Percentiles rank a stretch among this genome's conserved stretches.
Conservation (phyloP, 805 yeast genomes). For the Metschnikowia drakensbergensis region DNA sequence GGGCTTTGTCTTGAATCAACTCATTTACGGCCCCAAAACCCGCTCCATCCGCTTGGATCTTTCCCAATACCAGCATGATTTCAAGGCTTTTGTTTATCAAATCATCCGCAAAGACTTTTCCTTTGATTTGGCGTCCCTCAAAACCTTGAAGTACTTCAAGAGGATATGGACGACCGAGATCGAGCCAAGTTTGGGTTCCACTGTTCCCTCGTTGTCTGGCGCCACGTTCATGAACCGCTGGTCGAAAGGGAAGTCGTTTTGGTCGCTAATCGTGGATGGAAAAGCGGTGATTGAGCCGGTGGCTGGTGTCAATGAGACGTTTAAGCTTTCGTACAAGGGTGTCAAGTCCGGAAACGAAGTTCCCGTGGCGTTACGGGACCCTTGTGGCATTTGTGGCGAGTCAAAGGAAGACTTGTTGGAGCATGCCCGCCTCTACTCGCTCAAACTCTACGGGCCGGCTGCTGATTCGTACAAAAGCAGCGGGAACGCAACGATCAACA, state of each 20-base stretch:
- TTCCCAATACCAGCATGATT: slow-evolving; percentile 38
- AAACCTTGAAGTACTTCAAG: slow-evolving; percentile 57
- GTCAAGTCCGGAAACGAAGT: slow-evolving; percentile 17
- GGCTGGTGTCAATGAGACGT: slow-evolving; percentile 74
- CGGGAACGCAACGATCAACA: slow-evolving; percentile 12
- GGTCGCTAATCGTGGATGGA: slow-evolving; percentile 72
- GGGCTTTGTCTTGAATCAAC: slow-evolving; percentile 16
- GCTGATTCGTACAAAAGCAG: slow-evolving; percentile 10
- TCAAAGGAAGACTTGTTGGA: slow-evolving; percentile 62
- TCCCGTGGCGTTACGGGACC: slow-evolving; percentile 70
- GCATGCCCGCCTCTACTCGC: slow-evolving; percentile 71
- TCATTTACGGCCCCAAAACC: slow-evolving; percentile 33
- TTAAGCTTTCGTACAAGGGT: slow-evolving; percentile 42
- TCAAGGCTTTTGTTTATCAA: slow-evolving; percentile 37
- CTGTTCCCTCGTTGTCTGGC: slow-evolving; percentile 44
- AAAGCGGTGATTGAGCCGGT: slow-evolving; percentile 82
- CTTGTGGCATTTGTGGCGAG: slow-evolving; percentile 87
- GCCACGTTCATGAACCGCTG: slow-evolving; percentile 38
- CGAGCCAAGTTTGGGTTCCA: slow-evolving; percentile 40
- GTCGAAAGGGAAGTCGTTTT: slow-evolving; percentile 47
- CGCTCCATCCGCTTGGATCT: slow-evolving; percentile 45
- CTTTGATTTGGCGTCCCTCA: slow-evolving; percentile 40
- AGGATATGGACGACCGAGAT: slow-evolving; percentile 71
- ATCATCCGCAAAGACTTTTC: slow-evolving; percentile 32
- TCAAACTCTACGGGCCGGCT: slow-evolving; percentile 45